Evolutionary conservation across 208 protist species (phyloP).

Genomic region (Trypanosoma platydactyli): DNA sequence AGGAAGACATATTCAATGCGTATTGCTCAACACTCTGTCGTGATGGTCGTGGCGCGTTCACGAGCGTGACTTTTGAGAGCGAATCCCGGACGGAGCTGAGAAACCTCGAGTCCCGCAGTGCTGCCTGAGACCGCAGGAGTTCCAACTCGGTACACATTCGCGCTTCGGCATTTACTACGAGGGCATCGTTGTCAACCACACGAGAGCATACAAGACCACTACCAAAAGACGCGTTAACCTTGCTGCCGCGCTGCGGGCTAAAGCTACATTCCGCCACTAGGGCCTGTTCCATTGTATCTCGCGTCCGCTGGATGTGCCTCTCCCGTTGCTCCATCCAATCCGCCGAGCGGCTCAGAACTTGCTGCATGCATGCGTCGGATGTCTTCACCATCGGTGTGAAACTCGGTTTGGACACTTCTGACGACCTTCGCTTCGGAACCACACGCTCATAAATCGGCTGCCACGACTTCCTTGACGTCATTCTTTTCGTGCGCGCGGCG

Average conservation of each 20-base stretch:
- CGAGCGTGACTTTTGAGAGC: slow-evolving; percentile 21
- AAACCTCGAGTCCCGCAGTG: slow-evolving; percentile 34
- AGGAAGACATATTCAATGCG: neutral
- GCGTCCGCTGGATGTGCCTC: slow-evolving; percentile 26
- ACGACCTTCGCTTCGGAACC: neutral
- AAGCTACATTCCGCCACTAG: slow-evolving; percentile 47
- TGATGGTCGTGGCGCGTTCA: slow-evolving; percentile 30
- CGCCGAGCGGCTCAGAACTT: slow-evolving; percentile 36
- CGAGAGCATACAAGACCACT: slow-evolving; percentile 6
- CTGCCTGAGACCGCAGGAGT: slow-evolving; percentile 47
- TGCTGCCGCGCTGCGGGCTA: slow-evolving; percentile 28
- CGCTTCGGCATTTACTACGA: slow-evolving; percentile 57
- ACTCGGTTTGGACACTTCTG: neutral
- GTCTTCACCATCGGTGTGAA: slow-evolving; percentile 8
- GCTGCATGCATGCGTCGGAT: slow-evolving; percentile 18
- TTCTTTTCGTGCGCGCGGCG: neutral
- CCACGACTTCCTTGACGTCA: slow-evolving; percentile 5
- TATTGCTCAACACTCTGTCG: slow-evolving; percentile 16
- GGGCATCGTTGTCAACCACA: slow-evolving; percentile 22
- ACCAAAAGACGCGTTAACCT: slow-evolving; percentile 14
- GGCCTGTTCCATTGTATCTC: slow-evolving; percentile 25
- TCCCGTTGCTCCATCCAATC: slow-evolving; percentile 28
- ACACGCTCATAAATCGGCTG: slow-evolving; percentile 10
- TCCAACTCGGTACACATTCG: slow-evolving; percentile 71
- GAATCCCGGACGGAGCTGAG: slow-evolving; percentile 23